Conservation (phyloP, 176 grass and related monocot species). For the Zea mays region Zm-B73-REFERENCE-NAM-5.0 NC_050096.1:59164501-59165000, state of each 20-base stretch:
- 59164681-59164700: too few species aligned
- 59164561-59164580: background rate
- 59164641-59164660: slow-evolving; percentile 16
- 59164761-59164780: too few species aligned
- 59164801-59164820: background rate
- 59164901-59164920: slow-evolving; percentile 96
- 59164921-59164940: slow-evolving; percentile 88
- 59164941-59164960: background rate
- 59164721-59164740: too few species aligned
- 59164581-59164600: background rate
- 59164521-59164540: too few species aligned
- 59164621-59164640: slow-evolving; percentile 9
- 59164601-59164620: slow-evolving; percentile 18
- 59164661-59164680: too few species aligned
- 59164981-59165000: background rate
- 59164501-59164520: too few species aligned
- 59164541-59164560: background rate
- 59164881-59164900: slow-evolving; percentile 95
- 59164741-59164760: too few species aligned
- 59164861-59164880: slow-evolving; percentile 88
- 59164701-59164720: too few species aligned
- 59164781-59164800: background rate
- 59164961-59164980: background rate
- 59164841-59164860: slow-evolving; percentile 51
- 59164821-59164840: slow-evolving; percentile 16